Conservation (phyloP, 257 asterid genomes). For the Marsdenia floribunda region DNA sequence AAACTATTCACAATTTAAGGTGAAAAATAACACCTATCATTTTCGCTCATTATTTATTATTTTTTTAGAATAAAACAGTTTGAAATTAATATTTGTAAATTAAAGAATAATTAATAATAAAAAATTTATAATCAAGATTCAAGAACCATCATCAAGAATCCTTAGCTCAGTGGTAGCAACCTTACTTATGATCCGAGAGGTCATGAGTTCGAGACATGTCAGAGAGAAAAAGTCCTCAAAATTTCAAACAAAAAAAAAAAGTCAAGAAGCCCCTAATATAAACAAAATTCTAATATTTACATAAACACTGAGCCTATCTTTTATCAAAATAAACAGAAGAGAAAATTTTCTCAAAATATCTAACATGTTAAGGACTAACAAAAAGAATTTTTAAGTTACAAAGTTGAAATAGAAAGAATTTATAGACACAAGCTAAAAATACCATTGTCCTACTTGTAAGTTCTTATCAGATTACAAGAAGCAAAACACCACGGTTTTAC, state of each 20-base stretch:
- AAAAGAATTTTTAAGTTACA: background rate
- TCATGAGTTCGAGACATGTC: too few relatives aligned
- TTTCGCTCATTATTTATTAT: too few relatives aligned
- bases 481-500: background rate
- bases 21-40: too few relatives aligned
- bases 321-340: background rate
- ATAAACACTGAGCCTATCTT: background rate
- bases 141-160: too few relatives aligned
- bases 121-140: background rate
- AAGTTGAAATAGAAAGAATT: background rate
- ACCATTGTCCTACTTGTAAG: too few relatives aligned
- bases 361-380: slow-evolving; percentile 1
- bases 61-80: too few relatives aligned
- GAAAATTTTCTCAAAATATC: slow-evolving; percentile 5
- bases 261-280: background rate
- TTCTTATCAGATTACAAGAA: slow-evolving; percentile 14
- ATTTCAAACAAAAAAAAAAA: too few relatives aligned
- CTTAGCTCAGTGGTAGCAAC: too few relatives aligned
- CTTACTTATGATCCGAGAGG: too few relatives aligned
- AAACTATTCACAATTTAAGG: too few relatives aligned
- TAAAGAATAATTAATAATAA: background rate
- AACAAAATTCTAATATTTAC: slow-evolving; percentile 13
- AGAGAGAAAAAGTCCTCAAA: too few relatives aligned
- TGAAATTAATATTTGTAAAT: too few relatives aligned
- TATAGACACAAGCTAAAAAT: background rate